These are phyloP conservation scores for Ganoderma resinaceum DNA, from an alignment of 1,284 basidiomycete genomes.

Conservation along the genomic window DNA sequence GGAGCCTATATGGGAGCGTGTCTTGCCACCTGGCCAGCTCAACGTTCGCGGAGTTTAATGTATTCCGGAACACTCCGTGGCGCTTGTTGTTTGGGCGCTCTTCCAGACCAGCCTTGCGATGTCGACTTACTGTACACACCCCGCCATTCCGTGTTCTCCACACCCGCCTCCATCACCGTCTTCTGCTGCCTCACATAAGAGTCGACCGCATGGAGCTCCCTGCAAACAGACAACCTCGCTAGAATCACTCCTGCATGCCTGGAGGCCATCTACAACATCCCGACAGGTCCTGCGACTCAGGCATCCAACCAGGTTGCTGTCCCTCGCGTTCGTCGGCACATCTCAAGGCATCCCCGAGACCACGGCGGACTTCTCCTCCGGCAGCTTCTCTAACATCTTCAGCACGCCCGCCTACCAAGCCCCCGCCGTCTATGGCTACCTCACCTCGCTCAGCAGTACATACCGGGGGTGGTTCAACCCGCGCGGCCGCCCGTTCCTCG, in stretches of 20 bases:
- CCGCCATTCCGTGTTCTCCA: too few relatives aligned
- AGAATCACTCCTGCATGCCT: constrained; percentile 63
- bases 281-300: constrained; percentile 51
- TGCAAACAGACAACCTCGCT: too few relatives aligned
- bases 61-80: too few relatives aligned
- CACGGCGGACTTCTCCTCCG: constrained; percentile 51
- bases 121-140: too few relatives aligned
- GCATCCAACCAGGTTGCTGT: constrained; percentile 59
- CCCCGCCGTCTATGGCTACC: constrained; percentile 43
- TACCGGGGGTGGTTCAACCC: constrained; percentile 40
- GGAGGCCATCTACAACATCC: constrained; percentile 55
- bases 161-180: too few relatives aligned
- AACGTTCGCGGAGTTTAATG: too few relatives aligned
- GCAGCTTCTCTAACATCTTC: constrained; percentile 59
- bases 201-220: too few relatives aligned
- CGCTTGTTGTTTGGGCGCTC: too few relatives aligned
- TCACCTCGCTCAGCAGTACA: constrained; percentile 37
- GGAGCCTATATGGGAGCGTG: too few relatives aligned
- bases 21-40: too few relatives aligned
- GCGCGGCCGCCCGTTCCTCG: constrained; percentile 42
- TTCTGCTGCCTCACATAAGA: too few relatives aligned
- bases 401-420: constrained; percentile 49
- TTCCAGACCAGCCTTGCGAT: too few relatives aligned
- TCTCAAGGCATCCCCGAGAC: constrained; percentile 59
- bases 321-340: constrained; percentile 66